phyloP scores from a whole-genome alignment of 1,284 basidiomycete genomes.

The Pisolithus thermaeus region DNA sequence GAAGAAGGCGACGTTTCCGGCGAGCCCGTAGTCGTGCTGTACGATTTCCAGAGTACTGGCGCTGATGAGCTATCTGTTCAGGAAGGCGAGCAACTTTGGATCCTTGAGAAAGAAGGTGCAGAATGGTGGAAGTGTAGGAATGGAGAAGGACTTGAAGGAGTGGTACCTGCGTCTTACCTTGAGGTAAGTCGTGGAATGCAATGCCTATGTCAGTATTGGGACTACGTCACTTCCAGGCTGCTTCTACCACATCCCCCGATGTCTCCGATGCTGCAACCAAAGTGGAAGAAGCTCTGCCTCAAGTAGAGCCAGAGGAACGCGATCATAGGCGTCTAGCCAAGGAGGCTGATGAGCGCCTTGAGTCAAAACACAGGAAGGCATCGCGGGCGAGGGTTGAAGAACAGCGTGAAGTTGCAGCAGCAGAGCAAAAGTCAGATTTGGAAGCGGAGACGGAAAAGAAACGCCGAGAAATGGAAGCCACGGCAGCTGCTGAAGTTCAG shows the following conservation, averaged over 20 bases:
- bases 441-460: constrained; percentile 58
- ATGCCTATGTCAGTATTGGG: constrained; percentile 7
- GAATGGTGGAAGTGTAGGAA: constrained; percentile 99
- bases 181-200: constrained; percentile 52
- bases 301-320: constrained; percentile 18
- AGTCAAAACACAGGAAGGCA: constrained; percentile 24
- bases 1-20: constrained; percentile 26
- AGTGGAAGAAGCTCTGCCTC: constrained; percentile 24
- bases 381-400: constrained; percentile 39
- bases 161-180: constrained; percentile 94
- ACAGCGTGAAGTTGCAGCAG: constrained; percentile 28
- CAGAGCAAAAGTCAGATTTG: constrained; percentile 45
- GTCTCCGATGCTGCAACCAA: constrained; percentile 12
- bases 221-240: constrained; percentile 14
- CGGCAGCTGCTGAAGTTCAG: constrained; percentile 31
- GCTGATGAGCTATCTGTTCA: constrained; percentile 90
- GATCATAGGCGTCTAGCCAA: constrained; percentile 8
- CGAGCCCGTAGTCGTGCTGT: constrained; percentile 68
- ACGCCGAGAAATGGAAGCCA: constrained; percentile 43
- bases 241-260: constrained; percentile 10
- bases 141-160: constrained; percentile 74
- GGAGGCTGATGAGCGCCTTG: constrained; percentile 22
- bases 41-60: constrained; percentile 92
- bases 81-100: constrained; percentile 79
- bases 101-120: constrained; percentile 85